Evolutionary conservation across 805 yeast genomes (phyloP), one percentile per base, ranked within the genome.

Genomic region (Metschnikowia corniflorae): DNA sequence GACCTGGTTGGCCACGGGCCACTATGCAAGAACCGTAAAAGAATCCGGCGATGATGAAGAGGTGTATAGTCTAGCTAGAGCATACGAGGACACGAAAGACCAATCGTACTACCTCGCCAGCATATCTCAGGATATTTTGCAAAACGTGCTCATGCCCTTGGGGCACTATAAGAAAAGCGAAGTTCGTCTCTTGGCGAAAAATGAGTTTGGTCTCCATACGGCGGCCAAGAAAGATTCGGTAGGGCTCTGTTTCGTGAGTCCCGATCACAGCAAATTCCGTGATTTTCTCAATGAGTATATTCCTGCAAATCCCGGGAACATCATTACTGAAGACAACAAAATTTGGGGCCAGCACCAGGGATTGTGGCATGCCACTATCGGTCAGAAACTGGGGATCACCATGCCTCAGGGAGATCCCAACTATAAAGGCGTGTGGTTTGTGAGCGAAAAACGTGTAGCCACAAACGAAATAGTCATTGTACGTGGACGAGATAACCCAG

Each of bases 361-460:
- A 0, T 56, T 93, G 7, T 93, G 97, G 97, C 78, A 84, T 31
- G 91, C 86, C n/a, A 93, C 98, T 0, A 78, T 91, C 16, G 98
- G 98, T 0, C 97, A 93, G 61, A 76, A 80, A 44, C 73, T 82
- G 13, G 79, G 89, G 3, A 61, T 88, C 2, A 72, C 86, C 0
- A 75, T 91, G 85, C 97, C 97, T 0, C 97, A 93, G 57, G 91
- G 89, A 0, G 80, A 83, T 47, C 89, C 89, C 0, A 55, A 58
- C 5, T 80, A 74, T 47, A 67, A 73, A 29, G 97, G 97, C 0
- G 68, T 76, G 2, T 93, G 98, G 98, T 86, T 79, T 57, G 86
- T 89, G 1, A 75, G 84, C 47, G 88, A 74, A 16, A 93, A 93
- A 53, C 60, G 76, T 21, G 55, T 61, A 8, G 75, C 64, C 3